These are phyloP conservation scores for Geotrichum restrictum DNA, from an alignment of 1,139 yeast genomes.

Conservation along the genomic window DNA sequence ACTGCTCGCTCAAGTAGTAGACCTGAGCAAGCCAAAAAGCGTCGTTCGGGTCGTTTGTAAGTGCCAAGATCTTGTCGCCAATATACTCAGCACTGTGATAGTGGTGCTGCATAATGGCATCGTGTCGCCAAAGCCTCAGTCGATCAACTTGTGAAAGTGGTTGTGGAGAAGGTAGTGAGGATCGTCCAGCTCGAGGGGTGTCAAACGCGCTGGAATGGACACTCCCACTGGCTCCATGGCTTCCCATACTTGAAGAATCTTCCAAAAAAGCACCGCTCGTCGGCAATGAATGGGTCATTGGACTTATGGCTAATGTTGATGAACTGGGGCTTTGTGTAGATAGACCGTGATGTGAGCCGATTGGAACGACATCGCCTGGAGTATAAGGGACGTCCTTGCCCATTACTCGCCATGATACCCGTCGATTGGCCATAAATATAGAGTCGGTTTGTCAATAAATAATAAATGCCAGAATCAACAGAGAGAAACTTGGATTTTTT, in stretches of 20 bases:
- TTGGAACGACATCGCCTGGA: conserved; percentile 15
- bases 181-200: conserved; percentile 17
- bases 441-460: not conserved
- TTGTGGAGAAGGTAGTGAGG: conserved; percentile 13
- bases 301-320: conserved; percentile 22
- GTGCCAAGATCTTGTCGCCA: conserved; percentile 82
- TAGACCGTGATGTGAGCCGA: conserved; percentile 11
- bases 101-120: conserved; percentile 89
- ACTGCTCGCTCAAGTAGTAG: conserved; percentile 69
- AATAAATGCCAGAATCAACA: not conserved
- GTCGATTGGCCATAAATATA: conserved; percentile 3
- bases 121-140: conserved; percentile 87
- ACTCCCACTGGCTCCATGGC: not conserved
- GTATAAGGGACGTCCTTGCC: conserved; percentile 17
- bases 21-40: conserved; percentile 97
- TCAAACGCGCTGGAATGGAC: conserved; percentile 15
- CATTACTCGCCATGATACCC: conserved; percentile 13
- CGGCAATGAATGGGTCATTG: conserved; percentile 17
- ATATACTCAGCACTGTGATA: conserved; percentile 84
- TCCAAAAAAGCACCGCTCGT: conserved; percentile 14
- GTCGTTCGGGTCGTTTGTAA: conserved; percentile 81
- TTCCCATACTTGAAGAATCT: not conserved
- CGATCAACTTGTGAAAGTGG: conserved; percentile 74
- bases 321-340: conserved; percentile 22
- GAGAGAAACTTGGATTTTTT: not conserved